A percentile compares a stretch with the other conserved stretches of the same genome.
Conservation (phyloP, 2,329 filamentous ascomycete genomes). For the Stylonectria norvegica region DNA sequence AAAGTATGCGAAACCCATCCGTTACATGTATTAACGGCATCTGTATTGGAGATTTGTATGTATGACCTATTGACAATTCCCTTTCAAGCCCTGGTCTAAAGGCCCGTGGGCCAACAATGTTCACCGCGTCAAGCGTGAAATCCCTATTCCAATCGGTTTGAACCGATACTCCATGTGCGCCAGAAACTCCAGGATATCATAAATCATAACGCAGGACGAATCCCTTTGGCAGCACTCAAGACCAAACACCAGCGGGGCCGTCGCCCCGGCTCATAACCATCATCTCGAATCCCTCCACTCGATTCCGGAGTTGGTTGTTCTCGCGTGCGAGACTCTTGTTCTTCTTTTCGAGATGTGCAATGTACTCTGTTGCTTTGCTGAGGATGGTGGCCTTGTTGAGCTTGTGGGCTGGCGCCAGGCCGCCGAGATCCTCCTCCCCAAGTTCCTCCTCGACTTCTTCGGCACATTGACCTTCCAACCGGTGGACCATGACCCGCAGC, state of each 20-base stretch:
- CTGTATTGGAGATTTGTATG: constrained; percentile 25
- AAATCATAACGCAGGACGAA: constrained; percentile 23
- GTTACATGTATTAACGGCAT: background rate
- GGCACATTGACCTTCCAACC: constrained; percentile 58
- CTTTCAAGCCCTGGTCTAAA: constrained; percentile 16
- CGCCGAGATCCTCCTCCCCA: constrained; percentile 67
- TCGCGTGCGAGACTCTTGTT: constrained; percentile 32
- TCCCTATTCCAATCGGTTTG: constrained; percentile 9
- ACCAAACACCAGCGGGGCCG: constrained; percentile 24
- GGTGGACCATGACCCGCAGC: constrained; percentile 64
- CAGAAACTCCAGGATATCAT: constrained; percentile 27
- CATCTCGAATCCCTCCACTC: constrained; percentile 30
- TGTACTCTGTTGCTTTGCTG: constrained; percentile 39
- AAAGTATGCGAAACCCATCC: background rate
- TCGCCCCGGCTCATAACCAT: constrained; percentile 25
- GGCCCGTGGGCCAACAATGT: constrained; percentile 14
- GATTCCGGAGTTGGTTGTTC: constrained; percentile 31
- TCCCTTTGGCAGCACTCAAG: constrained; percentile 3
- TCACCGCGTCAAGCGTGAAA: constrained; percentile 15
- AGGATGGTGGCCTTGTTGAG: constrained; percentile 84
- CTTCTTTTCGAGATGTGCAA: constrained; percentile 34
- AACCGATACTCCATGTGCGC: constrained; percentile 14
- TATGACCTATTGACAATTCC: constrained; percentile 13
- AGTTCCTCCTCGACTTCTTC: constrained; percentile 58
- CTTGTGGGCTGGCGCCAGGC: constrained; percentile 79